A percentile compares a stretch with the other conserved stretches of the same genome.
These are phyloP conservation scores for Globisporangium orthogonon DNA, from an alignment of 352 stramenopile species.

Conservation along the genomic window DNA sequence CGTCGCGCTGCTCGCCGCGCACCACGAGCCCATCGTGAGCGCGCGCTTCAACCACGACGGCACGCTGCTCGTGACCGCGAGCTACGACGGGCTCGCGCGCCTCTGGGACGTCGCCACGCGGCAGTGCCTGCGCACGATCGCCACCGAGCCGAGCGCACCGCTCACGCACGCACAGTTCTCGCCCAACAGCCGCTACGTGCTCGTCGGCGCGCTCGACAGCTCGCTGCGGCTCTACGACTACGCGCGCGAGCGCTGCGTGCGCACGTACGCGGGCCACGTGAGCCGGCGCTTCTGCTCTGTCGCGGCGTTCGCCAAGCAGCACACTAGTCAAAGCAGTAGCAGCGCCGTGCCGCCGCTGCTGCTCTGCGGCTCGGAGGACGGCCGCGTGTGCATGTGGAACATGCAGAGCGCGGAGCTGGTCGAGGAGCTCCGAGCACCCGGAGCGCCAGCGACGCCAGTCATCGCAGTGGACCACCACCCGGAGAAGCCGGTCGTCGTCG, in stretches of 20 bases:
- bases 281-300: conserved; percentile 88
- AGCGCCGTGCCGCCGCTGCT: conserved; percentile 32
- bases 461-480: conserved; percentile 85
- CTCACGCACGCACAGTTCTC: conserved; percentile 87
- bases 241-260: conserved; percentile 46
- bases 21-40: conserved; percentile 94
- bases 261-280: conserved; percentile 63
- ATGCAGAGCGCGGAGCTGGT: conserved; percentile 71
- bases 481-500: conserved; percentile 47
- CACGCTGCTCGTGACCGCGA: conserved; percentile 86
- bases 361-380: conserved; percentile 91
- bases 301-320: conserved; percentile 46
- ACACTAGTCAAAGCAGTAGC: neutral
- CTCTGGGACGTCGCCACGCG: conserved; percentile 96
- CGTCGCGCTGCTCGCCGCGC: conserved; percentile 85
- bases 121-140: conserved; percentile 93
- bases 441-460: conserved; percentile 76
- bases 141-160: conserved; percentile 48
- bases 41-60: conserved; percentile 94
- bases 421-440: conserved; percentile 13
- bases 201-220: conserved; percentile 90
- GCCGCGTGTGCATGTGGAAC: conserved; percentile 90
- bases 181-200: conserved; percentile 92
- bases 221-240: conserved; percentile 91
- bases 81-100: conserved; percentile 77